Evolutionary conservation across 2,329 filamentous ascomycete species (phyloP).

Genomic region (Botrytis elliptica): DNA sequence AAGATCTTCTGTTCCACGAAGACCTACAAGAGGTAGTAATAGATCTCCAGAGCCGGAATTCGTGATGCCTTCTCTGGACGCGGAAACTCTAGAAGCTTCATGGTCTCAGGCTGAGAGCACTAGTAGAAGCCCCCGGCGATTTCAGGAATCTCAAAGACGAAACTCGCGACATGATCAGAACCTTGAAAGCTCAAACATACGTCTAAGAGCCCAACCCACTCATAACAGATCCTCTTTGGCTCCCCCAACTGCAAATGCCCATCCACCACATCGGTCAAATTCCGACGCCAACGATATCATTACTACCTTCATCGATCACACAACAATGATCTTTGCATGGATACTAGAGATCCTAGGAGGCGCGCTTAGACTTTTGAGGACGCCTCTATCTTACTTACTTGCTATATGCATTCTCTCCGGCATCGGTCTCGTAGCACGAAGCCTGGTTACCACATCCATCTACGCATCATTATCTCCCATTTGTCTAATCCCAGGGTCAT

Average conservation of each 20-base stretch:
- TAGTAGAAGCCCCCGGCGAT: slow-evolving; percentile 25
- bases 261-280: neutral
- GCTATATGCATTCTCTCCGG: slow-evolving; percentile 61
- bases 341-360: slow-evolving; percentile 55
- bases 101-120: slow-evolving; percentile 27
- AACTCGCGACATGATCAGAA: slow-evolving; percentile 24
- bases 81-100: slow-evolving; percentile 36
- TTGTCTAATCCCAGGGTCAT: slow-evolving; percentile 66
- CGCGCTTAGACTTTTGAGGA: slow-evolving; percentile 62
- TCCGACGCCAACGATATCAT: slow-evolving; percentile 23
- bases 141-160: slow-evolving; percentile 28
- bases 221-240: neutral
- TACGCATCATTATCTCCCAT: slow-evolving; percentile 64
- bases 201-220: slow-evolving; percentile 20
- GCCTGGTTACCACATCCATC: slow-evolving; percentile 61
- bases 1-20: slow-evolving; percentile 27
- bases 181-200: slow-evolving; percentile 31
- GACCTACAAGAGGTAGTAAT: slow-evolving; percentile 27
- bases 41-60: slow-evolving; percentile 38
- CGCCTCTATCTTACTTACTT: slow-evolving; percentile 60
- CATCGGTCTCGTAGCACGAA: slow-evolving; percentile 57
- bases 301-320: slow-evolving; percentile 26
- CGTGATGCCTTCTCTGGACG: slow-evolving; percentile 39
- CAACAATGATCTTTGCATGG: slow-evolving; percentile 45
- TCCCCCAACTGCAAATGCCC: neutral